Percentiles rank a stretch among this genome's conserved stretches.
phyloP scores from a whole-genome alignment of 306 rosid species.

The Urtica urens region DNA sequence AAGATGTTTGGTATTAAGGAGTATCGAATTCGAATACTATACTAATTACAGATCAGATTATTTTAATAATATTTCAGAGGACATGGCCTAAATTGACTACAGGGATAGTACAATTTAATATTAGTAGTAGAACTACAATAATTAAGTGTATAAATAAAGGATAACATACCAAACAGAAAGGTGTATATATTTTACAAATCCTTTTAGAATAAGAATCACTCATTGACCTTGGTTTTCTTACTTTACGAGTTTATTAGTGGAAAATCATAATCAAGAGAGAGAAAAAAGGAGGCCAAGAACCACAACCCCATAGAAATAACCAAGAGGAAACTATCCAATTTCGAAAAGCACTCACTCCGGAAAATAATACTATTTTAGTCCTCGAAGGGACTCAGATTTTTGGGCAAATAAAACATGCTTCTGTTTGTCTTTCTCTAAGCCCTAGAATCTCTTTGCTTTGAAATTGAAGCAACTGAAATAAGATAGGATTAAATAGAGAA shows the following conservation, averaged over 20 bases:
- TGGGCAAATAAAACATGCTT: conserved; percentile 43
- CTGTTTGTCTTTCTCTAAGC: conserved; percentile 65
- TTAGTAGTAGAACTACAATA: conserved; percentile 12
- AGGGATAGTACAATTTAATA: conserved; percentile 9
- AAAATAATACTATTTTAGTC: conserved; percentile 31
- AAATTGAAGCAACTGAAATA: conserved; percentile 17
- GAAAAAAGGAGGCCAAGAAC: conserved; percentile 30
- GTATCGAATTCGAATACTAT: not conserved
- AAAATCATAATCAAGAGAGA: conserved; percentile 25
- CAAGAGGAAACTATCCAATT: conserved; percentile 66
- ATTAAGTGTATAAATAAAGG: conserved; percentile 19
- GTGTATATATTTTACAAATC: conserved; percentile 23
- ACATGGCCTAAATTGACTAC: conserved; percentile 21
- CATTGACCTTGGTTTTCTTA: conserved; percentile 67
- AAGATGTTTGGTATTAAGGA: not conserved
- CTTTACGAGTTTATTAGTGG: conserved; percentile 18
- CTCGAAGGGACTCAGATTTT: conserved; percentile 43
- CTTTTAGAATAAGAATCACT: conserved; percentile 38
- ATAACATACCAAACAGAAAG: conserved; percentile 31
- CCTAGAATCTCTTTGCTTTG: conserved; percentile 65
- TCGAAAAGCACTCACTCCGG: conserved; percentile 45
- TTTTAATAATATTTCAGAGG: not conserved
- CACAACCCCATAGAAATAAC: conserved; percentile 50
- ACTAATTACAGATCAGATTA: not conserved
- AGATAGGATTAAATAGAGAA: not conserved